Evolutionary conservation across 73 alveolate species (phyloP).

Genomic region (Paramecium primaurelia): DNA sequence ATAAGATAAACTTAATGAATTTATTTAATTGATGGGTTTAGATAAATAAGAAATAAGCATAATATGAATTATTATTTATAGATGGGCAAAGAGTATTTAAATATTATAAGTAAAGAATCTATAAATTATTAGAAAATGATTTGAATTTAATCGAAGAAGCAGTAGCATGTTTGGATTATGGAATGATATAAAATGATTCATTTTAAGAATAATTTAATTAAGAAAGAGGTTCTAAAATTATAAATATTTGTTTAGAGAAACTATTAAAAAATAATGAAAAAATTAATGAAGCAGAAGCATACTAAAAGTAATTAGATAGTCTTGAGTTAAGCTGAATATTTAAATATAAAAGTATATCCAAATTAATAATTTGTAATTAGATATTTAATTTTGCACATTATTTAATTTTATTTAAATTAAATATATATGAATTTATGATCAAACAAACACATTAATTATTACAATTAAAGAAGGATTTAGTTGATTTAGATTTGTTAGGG

Average conservation of each 20-base stretch:
- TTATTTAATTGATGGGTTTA: background rate
- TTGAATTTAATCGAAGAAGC: background rate
- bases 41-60: background rate
- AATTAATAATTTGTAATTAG: no score
- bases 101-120: background rate
- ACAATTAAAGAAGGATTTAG: no score
- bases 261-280: background rate
- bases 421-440: no score
- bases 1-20: background rate
- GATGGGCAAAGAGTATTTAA: background rate
- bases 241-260: background rate
- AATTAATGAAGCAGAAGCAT: background rate
- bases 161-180: background rate
- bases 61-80: background rate
- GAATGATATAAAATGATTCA: background rate
- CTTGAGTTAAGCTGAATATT: background rate
- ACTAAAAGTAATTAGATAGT: background rate
- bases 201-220: background rate
- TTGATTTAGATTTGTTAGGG: no score
- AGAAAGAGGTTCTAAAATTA: background rate
- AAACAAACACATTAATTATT: no score
- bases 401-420: no score
- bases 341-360: no score
- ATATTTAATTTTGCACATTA: no score
- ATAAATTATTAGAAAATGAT: no score